Evolutionary conservation across 2,329 filamentous ascomycete genomes (phyloP).

Genomic region (Aspergillus sp.): DNA sequence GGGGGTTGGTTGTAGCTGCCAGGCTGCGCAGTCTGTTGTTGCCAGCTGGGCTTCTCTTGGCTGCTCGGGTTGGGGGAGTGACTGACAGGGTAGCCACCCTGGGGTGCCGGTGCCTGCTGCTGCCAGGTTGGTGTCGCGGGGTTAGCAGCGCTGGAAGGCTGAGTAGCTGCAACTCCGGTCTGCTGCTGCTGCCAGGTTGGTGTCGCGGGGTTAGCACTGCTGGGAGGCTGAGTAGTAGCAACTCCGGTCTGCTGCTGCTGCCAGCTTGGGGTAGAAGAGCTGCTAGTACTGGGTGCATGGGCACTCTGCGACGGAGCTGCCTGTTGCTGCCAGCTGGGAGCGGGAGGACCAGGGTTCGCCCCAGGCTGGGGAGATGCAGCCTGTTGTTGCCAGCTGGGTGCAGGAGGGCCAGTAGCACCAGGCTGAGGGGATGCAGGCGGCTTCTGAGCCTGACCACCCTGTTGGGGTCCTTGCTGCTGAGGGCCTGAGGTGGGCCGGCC

Average conservation of each 20-base stretch:
- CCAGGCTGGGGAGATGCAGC: slow-evolving; percentile 14
- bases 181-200: slow-evolving; percentile 8
- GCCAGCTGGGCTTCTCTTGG: slow-evolving; percentile 8
- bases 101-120: slow-evolving; percentile 6
- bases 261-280: slow-evolving; percentile 1
- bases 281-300: not conserved
- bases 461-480: slow-evolving; percentile 20
- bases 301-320: not conserved
- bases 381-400: slow-evolving; percentile 12
- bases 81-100: slow-evolving; percentile 6
- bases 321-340: slow-evolving; percentile 8
- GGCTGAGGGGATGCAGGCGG: slow-evolving; percentile 1
- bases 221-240: slow-evolving; percentile 3
- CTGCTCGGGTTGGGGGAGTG: not conserved
- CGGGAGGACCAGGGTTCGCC: not conserved
- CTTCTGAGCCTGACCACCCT: slow-evolving; percentile 14
- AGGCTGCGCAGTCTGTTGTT: slow-evolving; percentile 8
- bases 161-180: not conserved
- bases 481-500: slow-evolving; percentile 31
- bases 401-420: slow-evolving; percentile 6
- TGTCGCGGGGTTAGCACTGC: not conserved
- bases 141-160: slow-evolving; percentile 5
- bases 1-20: not conserved
- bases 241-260: slow-evolving; percentile 8
- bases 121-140: slow-evolving; percentile 6